Percentiles rank a stretch among this genome's conserved stretches.
Evolutionary conservation across 257 asterid genomes (phyloP).

Genomic region (Avicennia marina): DNA sequence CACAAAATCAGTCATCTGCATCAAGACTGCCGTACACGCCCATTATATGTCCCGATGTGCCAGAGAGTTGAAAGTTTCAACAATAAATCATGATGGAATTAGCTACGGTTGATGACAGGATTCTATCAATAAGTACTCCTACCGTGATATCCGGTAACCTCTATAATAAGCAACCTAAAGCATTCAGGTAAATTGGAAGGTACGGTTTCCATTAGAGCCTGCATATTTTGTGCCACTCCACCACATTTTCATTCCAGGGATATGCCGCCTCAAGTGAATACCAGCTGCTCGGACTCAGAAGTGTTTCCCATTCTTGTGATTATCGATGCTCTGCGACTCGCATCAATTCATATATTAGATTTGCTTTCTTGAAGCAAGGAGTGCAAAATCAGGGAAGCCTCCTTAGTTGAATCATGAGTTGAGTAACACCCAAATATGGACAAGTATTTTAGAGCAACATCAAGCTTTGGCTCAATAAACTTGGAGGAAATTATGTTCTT

Average conservation of each 20-base stretch:
- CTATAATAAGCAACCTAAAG: neutral
- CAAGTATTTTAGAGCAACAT: constrained; percentile 47
- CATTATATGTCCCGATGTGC: neutral
- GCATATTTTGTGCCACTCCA: neutral
- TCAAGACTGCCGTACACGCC: neutral
- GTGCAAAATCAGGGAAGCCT: constrained; percentile 60
- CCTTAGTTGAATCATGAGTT: constrained; percentile 32
- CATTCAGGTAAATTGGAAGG: neutral
- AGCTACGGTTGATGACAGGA: neutral
- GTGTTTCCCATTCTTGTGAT: constrained; percentile 14
- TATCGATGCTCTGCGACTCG: constrained; percentile 5
- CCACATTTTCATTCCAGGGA: neutral
- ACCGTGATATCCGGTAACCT: neutral
- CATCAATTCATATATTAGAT: too few species aligned
- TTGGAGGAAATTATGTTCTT: constrained; percentile 41
- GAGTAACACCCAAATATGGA: constrained; percentile 46
- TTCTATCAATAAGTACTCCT: constrained; percentile 1
- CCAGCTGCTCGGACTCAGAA: neutral
- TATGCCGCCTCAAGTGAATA: neutral
- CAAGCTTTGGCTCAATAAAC: constrained; percentile 40
- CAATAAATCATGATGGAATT: neutral
- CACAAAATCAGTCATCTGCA: constrained; percentile 3
- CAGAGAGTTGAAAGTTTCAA: neutral
- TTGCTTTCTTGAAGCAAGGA: constrained; percentile 36
- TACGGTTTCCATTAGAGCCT: neutral